Conservation (phyloP, 306 rosid genomes). For the Gastrolobium bilobum region DNA sequence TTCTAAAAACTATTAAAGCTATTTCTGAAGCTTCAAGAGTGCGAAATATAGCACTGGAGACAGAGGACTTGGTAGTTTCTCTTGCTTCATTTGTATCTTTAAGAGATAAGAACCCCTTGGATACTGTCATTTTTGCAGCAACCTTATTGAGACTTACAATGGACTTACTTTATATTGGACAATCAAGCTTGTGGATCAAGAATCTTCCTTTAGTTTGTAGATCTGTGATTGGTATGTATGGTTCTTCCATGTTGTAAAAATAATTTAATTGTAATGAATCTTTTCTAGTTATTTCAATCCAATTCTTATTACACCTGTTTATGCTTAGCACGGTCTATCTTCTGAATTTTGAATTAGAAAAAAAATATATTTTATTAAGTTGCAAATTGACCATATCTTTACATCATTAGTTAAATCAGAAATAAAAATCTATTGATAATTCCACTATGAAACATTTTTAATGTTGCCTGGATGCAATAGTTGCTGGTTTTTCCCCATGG, state of each 20-base stretch:
- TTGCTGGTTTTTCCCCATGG: conserved; percentile 30
- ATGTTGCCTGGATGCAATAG: conserved; percentile 5
- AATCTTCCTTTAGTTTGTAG: conserved; percentile 76
- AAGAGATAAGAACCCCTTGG: conserved; percentile 78
- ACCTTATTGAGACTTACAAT: conserved; percentile 65
- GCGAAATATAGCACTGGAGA: conserved; percentile 56
- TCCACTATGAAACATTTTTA: conserved; percentile 4
- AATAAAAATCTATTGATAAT: conserved; percentile 30
- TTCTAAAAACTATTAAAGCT: conserved; percentile 69
- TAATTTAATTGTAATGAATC: conserved; percentile 28
- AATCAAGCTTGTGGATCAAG: conserved; percentile 64
- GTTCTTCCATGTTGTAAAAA: conserved; percentile 37
- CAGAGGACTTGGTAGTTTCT: conserved; percentile 63
- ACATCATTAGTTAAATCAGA: conserved; percentile 11
- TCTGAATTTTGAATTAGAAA: neutral
- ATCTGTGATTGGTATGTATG: conserved; percentile 76
- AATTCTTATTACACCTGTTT: neutral
- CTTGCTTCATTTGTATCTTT: conserved; percentile 73
- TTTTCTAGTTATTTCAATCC: conserved; percentile 8
- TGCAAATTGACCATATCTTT: conserved; percentile 24
- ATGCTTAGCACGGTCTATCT: conserved; percentile 6
- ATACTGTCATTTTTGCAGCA: conserved; percentile 71
- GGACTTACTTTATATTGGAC: conserved; percentile 62
- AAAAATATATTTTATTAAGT: neutral
- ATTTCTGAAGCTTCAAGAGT: conserved; percentile 65